phyloP scores from a whole-genome alignment of 148 eudicot species.

The Rhododendron kiyosumense region DNA sequence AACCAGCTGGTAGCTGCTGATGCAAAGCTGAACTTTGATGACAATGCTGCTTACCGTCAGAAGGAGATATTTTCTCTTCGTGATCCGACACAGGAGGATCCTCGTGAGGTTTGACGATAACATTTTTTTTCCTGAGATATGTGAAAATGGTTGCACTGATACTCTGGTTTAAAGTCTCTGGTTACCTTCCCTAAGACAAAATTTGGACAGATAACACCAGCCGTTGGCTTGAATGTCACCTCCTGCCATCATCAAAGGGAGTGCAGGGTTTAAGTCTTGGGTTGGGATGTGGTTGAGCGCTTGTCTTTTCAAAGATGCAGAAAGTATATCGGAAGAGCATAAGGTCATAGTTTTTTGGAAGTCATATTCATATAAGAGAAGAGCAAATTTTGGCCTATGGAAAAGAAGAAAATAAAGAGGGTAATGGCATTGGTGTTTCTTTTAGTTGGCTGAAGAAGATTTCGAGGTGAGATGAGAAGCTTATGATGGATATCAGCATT shows the following conservation, averaged over 20 bases:
- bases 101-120: constrained; percentile 67
- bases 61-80: constrained; percentile 93
- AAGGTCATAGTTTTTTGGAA: not conserved
- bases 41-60: constrained; percentile 92
- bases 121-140: not conserved
- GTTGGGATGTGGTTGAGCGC: not conserved
- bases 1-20: constrained; percentile 91
- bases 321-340: not conserved
- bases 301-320: not conserved
- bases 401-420: not conserved
- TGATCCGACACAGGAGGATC: constrained; percentile 94
- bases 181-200: not conserved
- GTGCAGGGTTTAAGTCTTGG: not conserved
- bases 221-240: not conserved
- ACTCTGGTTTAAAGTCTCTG: not conserved
- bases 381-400: constrained; percentile 1
- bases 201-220: not conserved
- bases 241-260: not conserved
- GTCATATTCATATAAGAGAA: not conserved
- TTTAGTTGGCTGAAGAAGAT: too few species aligned
- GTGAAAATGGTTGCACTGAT: not conserved
- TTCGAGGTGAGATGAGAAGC: too few species aligned
- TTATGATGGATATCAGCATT: too few species aligned
- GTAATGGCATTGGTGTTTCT: too few species aligned
- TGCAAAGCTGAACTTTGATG: constrained; percentile 96